phyloP scores from a whole-genome alignment of 1,284 basidiomycete genomes.

The Salmacisia buchloeana region DNA sequence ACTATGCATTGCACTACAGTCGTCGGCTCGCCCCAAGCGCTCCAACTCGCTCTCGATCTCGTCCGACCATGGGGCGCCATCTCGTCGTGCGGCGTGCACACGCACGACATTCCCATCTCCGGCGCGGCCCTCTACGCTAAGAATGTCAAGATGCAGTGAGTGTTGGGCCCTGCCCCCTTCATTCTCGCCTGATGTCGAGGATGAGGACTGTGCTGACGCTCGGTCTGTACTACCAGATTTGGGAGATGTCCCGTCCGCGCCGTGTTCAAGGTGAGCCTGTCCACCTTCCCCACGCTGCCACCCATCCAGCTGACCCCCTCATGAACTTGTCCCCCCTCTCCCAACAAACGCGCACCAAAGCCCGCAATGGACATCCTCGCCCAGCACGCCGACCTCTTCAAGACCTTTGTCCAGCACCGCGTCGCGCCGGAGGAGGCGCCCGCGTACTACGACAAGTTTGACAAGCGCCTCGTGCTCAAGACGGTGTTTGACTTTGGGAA shows the following conservation, averaged over 20 bases:
- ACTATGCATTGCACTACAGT: slow-evolving; percentile 48
- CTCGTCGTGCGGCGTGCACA: slow-evolving; percentile 67
- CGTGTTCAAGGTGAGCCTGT: slow-evolving; percentile 25
- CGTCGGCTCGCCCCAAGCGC: slow-evolving; percentile 69
- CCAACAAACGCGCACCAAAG: too few species aligned
- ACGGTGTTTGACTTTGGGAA: slow-evolving; percentile 14
- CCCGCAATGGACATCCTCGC: slow-evolving; percentile 36
- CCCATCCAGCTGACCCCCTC: too few species aligned
- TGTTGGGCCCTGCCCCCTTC: too few species aligned
- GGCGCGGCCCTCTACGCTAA: slow-evolving; percentile 60
- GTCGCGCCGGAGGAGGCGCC: slow-evolving; percentile 37
- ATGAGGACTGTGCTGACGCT: too few species aligned
- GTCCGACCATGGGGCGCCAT: slow-evolving; percentile 75
- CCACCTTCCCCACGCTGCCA: background rate
- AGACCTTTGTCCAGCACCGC: slow-evolving; percentile 42
- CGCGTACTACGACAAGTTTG: slow-evolving; percentile 43
- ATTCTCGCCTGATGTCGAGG: too few species aligned
- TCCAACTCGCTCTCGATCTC: slow-evolving; percentile 68
- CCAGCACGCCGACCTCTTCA: slow-evolving; percentile 38
- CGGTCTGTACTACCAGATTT: slow-evolving; percentile 63
- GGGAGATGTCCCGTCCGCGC: slow-evolving; percentile 69
- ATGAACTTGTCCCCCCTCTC: too few species aligned
- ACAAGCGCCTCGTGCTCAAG: slow-evolving; percentile 25
- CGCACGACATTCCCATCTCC: slow-evolving; percentile 45
- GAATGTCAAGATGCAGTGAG: slow-evolving; percentile 13